Base-by-base conservation (phyloP, 306 rosid species). In the Castanea sativa region DNA sequence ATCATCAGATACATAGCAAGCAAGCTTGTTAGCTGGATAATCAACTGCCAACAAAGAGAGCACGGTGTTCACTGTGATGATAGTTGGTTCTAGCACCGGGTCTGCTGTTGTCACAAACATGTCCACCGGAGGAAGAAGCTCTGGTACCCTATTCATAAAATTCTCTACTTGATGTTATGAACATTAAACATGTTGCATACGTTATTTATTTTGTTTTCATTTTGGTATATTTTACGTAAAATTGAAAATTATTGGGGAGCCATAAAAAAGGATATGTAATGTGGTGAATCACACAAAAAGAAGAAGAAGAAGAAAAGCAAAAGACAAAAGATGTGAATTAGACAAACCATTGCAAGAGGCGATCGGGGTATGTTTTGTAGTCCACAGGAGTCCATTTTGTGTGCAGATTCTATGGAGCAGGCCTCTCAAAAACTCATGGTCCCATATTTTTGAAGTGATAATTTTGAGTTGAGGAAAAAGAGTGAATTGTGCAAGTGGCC, bases 1-100 rank as follows among this genome's bases (percentile, higher is more conserved):
- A 68, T 93, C 98, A 76, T 91, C 98, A 0, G 96, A 93, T 6
- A 91, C 94, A 69, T 91, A 93, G 73, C 95, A 91, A 81, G 93
- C 93, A 11, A 93, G 83, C 86, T 86, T 90, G 60, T 87, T 35
- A n/a, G 95, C 13, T 5, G 98, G 98, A 45, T 91, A 91, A 81
- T 93, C 94, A 45, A 93, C 83, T 0, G 94, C 92, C 69, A 93
- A 76, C 5, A 93, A 73, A 9, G 97, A 93, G 32, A 93, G 58
- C 30, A 89, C 95, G 0, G 92, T 93, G 73, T 93, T 93, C 41
- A 85, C 78, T 3, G 87, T 91, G 23, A 91, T 83, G 19, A 90
- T 89, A 1, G 97, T 88, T 14, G 98, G 96, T 80, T 93, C 97
- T 19, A 90, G 80, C 11, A 52, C 81, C 0, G 91, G 84, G 19